Percentiles rank a stretch among this genome's conserved stretches.
Conservation (phyloP, 768 basidiomycete species). For the Mycena amicta region DNA sequence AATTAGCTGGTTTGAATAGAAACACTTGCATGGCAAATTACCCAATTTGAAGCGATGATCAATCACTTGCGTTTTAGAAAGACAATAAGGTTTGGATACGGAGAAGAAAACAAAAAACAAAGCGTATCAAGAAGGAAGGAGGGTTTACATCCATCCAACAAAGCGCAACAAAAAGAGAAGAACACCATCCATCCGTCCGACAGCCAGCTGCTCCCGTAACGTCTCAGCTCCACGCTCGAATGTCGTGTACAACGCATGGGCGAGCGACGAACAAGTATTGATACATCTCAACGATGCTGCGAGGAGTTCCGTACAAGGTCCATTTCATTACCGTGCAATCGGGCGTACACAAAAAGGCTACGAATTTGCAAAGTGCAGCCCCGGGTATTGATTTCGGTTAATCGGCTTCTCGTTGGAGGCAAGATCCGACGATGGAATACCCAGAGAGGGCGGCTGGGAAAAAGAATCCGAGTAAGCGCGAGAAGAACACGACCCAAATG, state of each 20-base stretch:
- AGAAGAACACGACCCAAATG: slow-evolving; percentile 24
- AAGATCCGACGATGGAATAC: background rate
- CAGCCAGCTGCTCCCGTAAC: too few species aligned
- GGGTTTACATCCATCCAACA: background rate
- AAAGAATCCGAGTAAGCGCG: slow-evolving; percentile 4
- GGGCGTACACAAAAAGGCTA: background rate
- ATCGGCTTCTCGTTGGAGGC: background rate
- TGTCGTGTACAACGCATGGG: background rate
- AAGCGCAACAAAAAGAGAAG: background rate
- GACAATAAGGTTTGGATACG: background rate
- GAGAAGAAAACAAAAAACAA: background rate
- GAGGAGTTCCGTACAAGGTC: background rate
- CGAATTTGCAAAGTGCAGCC: background rate
- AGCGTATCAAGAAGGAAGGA: background rate
- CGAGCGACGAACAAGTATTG: background rate
- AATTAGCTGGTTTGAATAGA: background rate
- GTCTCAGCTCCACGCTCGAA: too few species aligned
- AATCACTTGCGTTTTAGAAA: background rate
- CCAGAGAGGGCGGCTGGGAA: slow-evolving; percentile 42
- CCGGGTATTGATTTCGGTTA: background rate
- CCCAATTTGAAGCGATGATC: background rate
- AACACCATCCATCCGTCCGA: too few species aligned
- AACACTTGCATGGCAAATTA: background rate
- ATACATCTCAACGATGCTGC: background rate
- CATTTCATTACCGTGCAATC: background rate